Conservation (phyloP, 2,329 filamentous ascomycete species). For the Leptosphaerulina australis region DNA sequence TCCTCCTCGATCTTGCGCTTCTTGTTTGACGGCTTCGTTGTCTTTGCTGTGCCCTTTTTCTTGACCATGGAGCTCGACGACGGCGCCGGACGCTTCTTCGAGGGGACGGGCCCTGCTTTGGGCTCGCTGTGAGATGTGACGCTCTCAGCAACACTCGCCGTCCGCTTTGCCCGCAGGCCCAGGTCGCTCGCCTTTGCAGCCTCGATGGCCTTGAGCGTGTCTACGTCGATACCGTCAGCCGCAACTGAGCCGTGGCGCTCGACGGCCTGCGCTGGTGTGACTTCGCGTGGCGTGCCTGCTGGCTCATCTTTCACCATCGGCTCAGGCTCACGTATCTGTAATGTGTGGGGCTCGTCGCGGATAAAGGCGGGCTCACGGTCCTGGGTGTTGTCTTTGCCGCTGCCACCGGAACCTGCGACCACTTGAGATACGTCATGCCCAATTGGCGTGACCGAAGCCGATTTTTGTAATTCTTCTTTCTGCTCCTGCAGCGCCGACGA, state of each 20-base stretch:
- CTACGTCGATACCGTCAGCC: slow-evolving; percentile 40
- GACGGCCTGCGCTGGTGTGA: slow-evolving; percentile 35
- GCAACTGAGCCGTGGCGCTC: slow-evolving; percentile 38
- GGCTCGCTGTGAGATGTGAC: slow-evolving; percentile 50
- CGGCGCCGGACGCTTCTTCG: slow-evolving; percentile 56
- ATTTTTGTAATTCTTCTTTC: slow-evolving; percentile 18
- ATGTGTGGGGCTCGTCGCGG: slow-evolving; percentile 35
- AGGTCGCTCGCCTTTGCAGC: slow-evolving; percentile 54
- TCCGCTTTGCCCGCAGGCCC: slow-evolving; percentile 46
- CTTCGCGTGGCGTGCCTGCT: slow-evolving; percentile 45
- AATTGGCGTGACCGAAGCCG: slow-evolving; percentile 19
- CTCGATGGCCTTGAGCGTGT: slow-evolving; percentile 53
- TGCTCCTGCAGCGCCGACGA: slow-evolving; percentile 31
- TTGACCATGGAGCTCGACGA: slow-evolving; percentile 43
- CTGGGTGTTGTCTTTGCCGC: slow-evolving; percentile 31
- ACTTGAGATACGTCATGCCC: slow-evolving; percentile 36
- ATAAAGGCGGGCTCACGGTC: slow-evolving; percentile 41
- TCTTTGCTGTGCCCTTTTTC: slow-evolving; percentile 55
- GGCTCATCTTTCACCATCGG: slow-evolving; percentile 51
- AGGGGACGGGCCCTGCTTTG: slow-evolving; percentile 36
- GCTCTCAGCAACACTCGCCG: slow-evolving; percentile 47
- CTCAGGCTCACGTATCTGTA: slow-evolving; percentile 33
- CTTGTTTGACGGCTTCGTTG: slow-evolving; percentile 54
- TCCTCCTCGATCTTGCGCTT: slow-evolving; percentile 53
- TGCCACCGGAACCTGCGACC: slow-evolving; percentile 15